These are phyloP conservation scores for Eimeria tenella DNA, from an alignment of 169 alveolate genomes.

Conservation along the genomic window DNA sequence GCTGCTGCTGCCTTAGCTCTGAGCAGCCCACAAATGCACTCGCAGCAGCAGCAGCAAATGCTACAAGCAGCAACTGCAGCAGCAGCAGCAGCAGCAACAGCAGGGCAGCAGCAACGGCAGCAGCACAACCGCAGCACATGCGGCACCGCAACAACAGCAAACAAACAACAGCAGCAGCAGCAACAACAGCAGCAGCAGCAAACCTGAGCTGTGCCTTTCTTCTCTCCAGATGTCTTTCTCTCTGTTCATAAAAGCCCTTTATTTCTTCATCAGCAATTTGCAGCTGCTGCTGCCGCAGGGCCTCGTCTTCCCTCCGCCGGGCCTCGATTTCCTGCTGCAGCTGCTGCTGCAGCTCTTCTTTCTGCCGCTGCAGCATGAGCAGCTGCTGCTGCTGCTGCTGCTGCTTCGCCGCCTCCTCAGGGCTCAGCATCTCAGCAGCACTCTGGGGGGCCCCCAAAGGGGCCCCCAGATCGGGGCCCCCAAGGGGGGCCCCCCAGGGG, in stretches of 20 bases:
- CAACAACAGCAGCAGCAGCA: not conserved
- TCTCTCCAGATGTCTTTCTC: slow-evolving; percentile 24
- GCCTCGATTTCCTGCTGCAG: slow-evolving; percentile 2
- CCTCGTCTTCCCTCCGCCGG: not conserved
- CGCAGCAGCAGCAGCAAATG: not conserved
- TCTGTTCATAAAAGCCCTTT: not conserved
- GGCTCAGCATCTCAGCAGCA: not conserved
- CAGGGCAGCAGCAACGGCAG: not conserved
- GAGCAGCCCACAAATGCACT: not conserved
- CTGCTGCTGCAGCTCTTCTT: slow-evolving; percentile 5
- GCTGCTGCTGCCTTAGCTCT: slow-evolving; percentile 21
- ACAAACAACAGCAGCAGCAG: not conserved
- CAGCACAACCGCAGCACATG: not conserved
- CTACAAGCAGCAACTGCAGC: not conserved
- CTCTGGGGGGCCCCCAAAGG: not conserved
- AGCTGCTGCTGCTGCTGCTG: not conserved
- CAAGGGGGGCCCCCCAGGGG: not conserved
- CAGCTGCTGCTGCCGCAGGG: slow-evolving; percentile 25
- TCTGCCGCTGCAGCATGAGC: not conserved
- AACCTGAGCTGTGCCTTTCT: slow-evolving; percentile 6
- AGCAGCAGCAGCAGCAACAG: not conserved
- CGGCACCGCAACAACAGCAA: not conserved
- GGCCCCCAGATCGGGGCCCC: not conserved
- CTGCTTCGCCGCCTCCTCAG: slow-evolving; percentile 22
- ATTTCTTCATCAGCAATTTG: slow-evolving; percentile 18